Base-by-base conservation (phyloP, 106 monocot genomes). In the Allium sativum region DNA sequence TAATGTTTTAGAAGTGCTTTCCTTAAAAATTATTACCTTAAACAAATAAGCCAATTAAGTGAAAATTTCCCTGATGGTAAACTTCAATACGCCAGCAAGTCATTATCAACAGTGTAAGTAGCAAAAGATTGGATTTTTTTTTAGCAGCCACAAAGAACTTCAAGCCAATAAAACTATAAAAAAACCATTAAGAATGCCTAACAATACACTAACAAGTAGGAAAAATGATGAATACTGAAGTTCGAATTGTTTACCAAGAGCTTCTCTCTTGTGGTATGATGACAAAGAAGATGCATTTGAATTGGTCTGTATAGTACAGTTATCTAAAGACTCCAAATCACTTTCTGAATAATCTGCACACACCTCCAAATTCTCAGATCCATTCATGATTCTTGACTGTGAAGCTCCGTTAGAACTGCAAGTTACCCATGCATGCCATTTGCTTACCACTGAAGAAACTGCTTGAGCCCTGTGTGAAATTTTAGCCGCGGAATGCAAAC, bases 391-490 rank as follows among this genome's bases (percentile, higher is more conserved):
- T 65, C 68, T 66, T 40, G 31, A 12, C 13, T 80, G 64, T 55
- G 83, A 71, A 40, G 68, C 70, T 62, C 75, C 72, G 53, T 12
- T 60, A 17, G 79, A 66, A 63, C 62, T 55, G 51, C 90, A 95
- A 21, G 95, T 82, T 44, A 73, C 56, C 42, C 65, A 41, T 4
- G 90, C 90, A 82, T 95, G 86, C 90, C 95, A 84, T 71, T 70
- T 79, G 61, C 95, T 84, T 7, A 84, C 90, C 65, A 87, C 45
- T 18, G 95, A 78, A 15, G 79, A 78, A 69, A 90, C 67, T 10
- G 72, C 76, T 69, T 84, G 95, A 63, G 90, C 83, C 55, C 81
- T 78, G 53, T 95, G 95, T 59, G 95, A 82, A 56, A 95, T 90
- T 82, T 87, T 95, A 45, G 86, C 68, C 42, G 87, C 95, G 47